Percentiles rank a stretch among this genome's conserved stretches.
Conservation (phyloP, 2,329 filamentous ascomycete species). For the Blastomyces emzantsi region DNA sequence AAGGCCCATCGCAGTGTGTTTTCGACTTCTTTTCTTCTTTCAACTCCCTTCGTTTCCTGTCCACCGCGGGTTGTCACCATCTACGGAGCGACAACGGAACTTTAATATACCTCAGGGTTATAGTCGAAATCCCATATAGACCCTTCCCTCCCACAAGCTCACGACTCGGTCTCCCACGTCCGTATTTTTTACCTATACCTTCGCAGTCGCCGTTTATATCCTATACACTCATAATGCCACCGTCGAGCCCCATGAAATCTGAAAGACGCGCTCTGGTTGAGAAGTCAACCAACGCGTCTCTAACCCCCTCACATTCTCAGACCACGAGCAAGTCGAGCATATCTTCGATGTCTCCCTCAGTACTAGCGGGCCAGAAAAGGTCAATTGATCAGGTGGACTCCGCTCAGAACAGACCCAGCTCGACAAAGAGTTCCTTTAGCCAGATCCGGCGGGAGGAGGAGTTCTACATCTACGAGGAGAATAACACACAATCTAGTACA, state of each 20-base stretch:
- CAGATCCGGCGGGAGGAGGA: slow-evolving; percentile 16
- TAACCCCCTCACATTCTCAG: slow-evolving; percentile 25
- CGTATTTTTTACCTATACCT: not conserved
- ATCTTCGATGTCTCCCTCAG: slow-evolving; percentile 23
- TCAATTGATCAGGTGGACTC: slow-evolving; percentile 33
- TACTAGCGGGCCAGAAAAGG: slow-evolving; percentile 34
- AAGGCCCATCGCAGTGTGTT: not conserved
- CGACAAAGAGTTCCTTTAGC: slow-evolving; percentile 18
- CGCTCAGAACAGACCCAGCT: slow-evolving; percentile 11
- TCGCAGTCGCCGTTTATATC: not conserved
- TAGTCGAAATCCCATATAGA: not conserved
- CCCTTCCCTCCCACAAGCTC: not conserved
- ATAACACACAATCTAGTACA: slow-evolving; percentile 14
- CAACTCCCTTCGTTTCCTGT: not conserved
- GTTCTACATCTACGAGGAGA: slow-evolving; percentile 20
- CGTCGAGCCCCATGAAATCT: slow-evolving; percentile 28
- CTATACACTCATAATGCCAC: slow-evolving; percentile 8
- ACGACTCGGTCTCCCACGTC: not conserved
- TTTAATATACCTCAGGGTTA: not conserved
- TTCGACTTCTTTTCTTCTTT: not conserved
- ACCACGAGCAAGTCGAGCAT: slow-evolving; percentile 16
- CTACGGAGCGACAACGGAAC: not conserved
- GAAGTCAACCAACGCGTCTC: slow-evolving; percentile 35
- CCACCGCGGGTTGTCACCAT: not conserved
- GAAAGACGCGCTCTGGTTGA: slow-evolving; percentile 34